phyloP scores from a whole-genome alignment of 257 asterid genomes.

The Mentha longifolia region DNA sequence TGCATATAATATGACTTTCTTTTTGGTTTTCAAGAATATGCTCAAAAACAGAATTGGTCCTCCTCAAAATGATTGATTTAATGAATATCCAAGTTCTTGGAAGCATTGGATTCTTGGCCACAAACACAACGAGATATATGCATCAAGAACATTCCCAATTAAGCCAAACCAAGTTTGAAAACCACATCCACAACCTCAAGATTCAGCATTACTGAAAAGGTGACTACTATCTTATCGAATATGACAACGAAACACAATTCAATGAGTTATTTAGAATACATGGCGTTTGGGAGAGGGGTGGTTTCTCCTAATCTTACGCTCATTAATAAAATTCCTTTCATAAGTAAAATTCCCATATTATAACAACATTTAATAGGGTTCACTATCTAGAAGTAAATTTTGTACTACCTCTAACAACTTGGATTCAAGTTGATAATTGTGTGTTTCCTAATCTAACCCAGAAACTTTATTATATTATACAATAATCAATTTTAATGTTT shows the following conservation, averaged over 20 bases:
- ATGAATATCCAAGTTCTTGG: neutral
- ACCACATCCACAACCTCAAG: neutral
- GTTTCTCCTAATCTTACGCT: too few species aligned
- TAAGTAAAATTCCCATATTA: too few species aligned
- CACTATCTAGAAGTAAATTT: too few species aligned
- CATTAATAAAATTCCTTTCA: too few species aligned
- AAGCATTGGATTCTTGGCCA: neutral
- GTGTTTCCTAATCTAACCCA: neutral
- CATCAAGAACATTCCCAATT: conserved; percentile 2
- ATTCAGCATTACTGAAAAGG: neutral
- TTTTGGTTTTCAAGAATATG: neutral
- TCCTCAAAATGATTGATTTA: neutral
- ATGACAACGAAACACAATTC: too few species aligned
- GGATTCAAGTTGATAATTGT: neutral
- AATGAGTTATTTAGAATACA: too few species aligned
- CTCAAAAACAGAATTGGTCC: neutral
- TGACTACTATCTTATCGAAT: neutral
- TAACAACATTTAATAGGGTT: too few species aligned
- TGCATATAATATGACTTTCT: too few species aligned
- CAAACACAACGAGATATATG: neutral
- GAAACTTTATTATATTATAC: too few species aligned
- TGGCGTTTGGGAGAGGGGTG: too few species aligned
- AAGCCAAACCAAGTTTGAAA: neutral
- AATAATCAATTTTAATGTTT: too few species aligned
- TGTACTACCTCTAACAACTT: too few species aligned